Evolutionary conservation across 257 asterid species (phyloP), one percentile per base, ranked within the genome.

Genomic region (Thymus quinquecostatus): DNA sequence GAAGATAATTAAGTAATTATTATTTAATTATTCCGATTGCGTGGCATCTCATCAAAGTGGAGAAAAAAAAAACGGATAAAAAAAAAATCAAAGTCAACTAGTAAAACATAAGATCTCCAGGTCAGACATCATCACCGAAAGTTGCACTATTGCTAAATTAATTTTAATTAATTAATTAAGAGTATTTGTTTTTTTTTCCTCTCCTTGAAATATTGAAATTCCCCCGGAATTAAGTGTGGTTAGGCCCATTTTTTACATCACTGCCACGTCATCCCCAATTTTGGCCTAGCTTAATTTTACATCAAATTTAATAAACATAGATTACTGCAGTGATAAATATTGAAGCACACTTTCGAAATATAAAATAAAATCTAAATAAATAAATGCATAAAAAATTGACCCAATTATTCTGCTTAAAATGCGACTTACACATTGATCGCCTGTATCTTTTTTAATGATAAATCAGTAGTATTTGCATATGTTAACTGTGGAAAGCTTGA

Each of bases 71-170:
- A 36, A 38, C 13, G 21, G 21, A 21, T 21, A 45, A 71, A 51
- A 1, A 6, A 68, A 51, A 48, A 13, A 2, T 2, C 11, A 5
- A 73, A 71, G 84, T 82, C 80, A 86, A 86, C 81, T 36, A 21
- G 21, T 11, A n/a, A 14, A 58, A 72, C 51, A 58, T 64, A 64
- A 21, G 45, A 30, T 58, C 28, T 50, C 63, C 68, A 63, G 63
- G 73, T 64, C 80, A 82, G 69, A 73, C 70, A 76, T 74, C 61
- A 74, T 71, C 79, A 77, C 84, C 86, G 82, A 82, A 82, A 77
- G 83, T 66, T 73, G 80, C 80, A 77, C 51, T 59, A 60, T 40
- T 56, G 6, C n/a, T 70, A 60, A 40, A 41, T 21, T 38, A 38
- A 36, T 30, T 27, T 1, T 34, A 65, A 57, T 66, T 9, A 2